Evolutionary conservation across 1,284 basidiomycete species (phyloP).

Genomic region (Agaricales sp.): DNA sequence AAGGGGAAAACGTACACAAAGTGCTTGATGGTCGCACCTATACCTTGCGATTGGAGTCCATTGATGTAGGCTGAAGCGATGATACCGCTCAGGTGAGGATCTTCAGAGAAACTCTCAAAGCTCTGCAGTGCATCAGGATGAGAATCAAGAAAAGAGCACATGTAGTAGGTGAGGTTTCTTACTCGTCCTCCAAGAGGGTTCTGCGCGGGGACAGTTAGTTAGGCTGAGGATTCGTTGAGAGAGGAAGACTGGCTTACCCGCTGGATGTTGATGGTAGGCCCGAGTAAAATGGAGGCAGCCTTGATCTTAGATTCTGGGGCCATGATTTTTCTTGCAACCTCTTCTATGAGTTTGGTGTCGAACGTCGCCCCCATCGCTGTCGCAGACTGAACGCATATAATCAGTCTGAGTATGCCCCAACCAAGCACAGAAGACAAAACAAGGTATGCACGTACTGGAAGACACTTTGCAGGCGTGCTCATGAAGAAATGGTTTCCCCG

Average conservation of each 20-base stretch:
- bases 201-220: too few species aligned
- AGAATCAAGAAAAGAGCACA: constrained; percentile 12
- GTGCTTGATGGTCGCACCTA: constrained; percentile 67
- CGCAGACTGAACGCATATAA: constrained; percentile 35
- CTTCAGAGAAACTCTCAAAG: constrained; percentile 76
- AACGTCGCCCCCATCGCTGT: constrained; percentile 71
- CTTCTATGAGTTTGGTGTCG: constrained; percentile 54
- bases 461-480: constrained; percentile 51
- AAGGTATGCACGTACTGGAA: constrained; percentile 31
- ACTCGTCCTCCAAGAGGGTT: constrained; percentile 67
- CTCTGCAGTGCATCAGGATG: constrained; percentile 23
- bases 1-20: constrained; percentile 37
- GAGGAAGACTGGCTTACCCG: constrained; percentile 32
- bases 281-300: constrained; percentile 59
- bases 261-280: constrained; percentile 76
- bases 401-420: neutral
- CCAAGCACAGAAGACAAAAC: neutral
- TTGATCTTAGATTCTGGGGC: constrained; percentile 64
- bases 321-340: constrained; percentile 54
- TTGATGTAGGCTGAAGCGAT: constrained; percentile 65
- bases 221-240: too few species aligned
- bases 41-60: constrained; percentile 62
- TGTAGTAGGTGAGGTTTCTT: constrained; percentile 11
- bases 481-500: constrained; percentile 56
- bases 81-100: constrained; percentile 63